These are phyloP conservation scores for Kokia cookei DNA, from an alignment of 441 rosid genomes.

Conservation along the genomic window DNA sequence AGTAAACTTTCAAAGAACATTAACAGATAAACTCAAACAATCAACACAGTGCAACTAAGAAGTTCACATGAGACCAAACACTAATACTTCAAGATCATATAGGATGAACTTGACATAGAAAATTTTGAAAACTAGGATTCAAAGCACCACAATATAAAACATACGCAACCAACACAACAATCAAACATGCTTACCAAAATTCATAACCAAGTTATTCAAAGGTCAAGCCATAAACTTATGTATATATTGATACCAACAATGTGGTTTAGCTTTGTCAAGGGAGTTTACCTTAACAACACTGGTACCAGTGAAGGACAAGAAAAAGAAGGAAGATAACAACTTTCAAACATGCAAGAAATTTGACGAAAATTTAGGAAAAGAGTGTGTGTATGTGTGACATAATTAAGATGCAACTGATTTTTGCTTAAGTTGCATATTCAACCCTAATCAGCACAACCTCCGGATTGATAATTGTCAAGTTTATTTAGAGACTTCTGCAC, in stretches of 20 bases:
- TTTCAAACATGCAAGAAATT: neutral
- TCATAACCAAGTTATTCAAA: neutral
- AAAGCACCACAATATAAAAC: neutral
- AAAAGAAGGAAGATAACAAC: neutral
- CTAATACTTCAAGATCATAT: neutral
- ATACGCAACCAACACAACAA: neutral
- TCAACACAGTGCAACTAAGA: neutral
- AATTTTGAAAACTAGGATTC: neutral
- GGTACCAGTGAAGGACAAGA: neutral
- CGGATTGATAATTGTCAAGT: neutral
- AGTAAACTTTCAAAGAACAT: neutral
- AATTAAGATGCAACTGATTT: neutral
- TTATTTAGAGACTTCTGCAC: neutral
- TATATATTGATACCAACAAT: neutral
- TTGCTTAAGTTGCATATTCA: neutral
- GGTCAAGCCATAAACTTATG: neutral
- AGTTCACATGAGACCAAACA: constrained; percentile 1
- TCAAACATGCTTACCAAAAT: neutral
- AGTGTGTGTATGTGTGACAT: neutral
- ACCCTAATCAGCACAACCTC: neutral
- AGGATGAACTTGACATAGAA: neutral
- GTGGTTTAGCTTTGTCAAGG: neutral
- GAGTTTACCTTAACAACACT: neutral
- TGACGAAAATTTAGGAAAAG: neutral
- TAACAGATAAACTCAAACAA: neutral